A percentile compares a stretch with the other conserved stretches of the same genome.
phyloP scores from a whole-genome alignment of 1,284 basidiomycete genomes.

The Hemileia vastatrix region DNA sequence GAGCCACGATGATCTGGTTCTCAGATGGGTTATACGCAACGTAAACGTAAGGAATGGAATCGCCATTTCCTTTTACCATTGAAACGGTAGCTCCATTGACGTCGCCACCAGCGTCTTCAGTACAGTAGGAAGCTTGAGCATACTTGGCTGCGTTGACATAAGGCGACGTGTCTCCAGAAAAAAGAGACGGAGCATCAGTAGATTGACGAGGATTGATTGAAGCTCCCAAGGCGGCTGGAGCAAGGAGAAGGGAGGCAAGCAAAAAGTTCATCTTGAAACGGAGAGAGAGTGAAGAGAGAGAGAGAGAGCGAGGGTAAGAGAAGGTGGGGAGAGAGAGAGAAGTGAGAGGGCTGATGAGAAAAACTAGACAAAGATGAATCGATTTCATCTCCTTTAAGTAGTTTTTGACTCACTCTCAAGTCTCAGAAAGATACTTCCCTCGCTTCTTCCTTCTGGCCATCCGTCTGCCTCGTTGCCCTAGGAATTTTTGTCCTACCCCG shows the following conservation, averaged over 20 bases:
- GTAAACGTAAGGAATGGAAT: conserved; percentile 26
- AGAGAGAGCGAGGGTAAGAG: too few species aligned
- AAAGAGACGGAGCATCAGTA: background rate
- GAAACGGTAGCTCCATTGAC: conserved; percentile 31
- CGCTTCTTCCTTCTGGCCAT: too few species aligned
- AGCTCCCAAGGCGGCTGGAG: background rate
- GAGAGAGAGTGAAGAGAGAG: too few species aligned
- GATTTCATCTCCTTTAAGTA: too few species aligned
- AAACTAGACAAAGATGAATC: too few species aligned
- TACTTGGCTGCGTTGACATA: conserved; percentile 25
- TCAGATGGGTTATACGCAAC: conserved; percentile 30
- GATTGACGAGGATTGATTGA: background rate
- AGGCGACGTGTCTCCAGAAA: background rate
- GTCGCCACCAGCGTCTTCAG: conserved; percentile 22
- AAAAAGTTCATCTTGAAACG: background rate
- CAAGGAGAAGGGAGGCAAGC: background rate
- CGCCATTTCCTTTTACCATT: conserved; percentile 32
- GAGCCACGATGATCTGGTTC: conserved; percentile 31
- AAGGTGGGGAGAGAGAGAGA: background rate
- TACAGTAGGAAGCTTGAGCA: conserved; percentile 31
- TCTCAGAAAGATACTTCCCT: too few species aligned
- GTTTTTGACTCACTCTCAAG: too few species aligned
- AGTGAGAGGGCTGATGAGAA: too few species aligned
- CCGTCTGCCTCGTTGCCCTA: too few species aligned
- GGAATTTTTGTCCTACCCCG: too few species aligned